phyloP scores from a whole-genome alignment of 768 basidiomycete genomes.

The Russula ochroleuca region DNA sequence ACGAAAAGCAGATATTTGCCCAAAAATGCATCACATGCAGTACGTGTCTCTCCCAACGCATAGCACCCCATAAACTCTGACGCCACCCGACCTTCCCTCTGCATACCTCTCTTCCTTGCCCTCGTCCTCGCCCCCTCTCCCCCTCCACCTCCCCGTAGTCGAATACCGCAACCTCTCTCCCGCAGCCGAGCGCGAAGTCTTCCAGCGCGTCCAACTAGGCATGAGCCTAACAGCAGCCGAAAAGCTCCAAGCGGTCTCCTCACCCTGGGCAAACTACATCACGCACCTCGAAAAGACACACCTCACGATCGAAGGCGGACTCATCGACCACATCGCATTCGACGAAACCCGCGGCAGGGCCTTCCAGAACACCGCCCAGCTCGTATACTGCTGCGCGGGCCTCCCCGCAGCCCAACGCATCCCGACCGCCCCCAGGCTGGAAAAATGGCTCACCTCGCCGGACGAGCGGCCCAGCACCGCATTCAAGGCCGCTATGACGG shows the following conservation, averaged over 20 bases:
- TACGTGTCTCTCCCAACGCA: slow-evolving; percentile 28
- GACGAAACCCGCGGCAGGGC: slow-evolving; percentile 65
- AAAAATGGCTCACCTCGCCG: slow-evolving; percentile 39
- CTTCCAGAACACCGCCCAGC: slow-evolving; percentile 68
- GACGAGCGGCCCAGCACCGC: slow-evolving; percentile 38
- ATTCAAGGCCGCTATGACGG: slow-evolving; percentile 53
- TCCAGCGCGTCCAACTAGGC: slow-evolving; percentile 78
- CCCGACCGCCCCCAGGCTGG: slow-evolving; percentile 49
- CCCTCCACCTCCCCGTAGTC: slow-evolving; percentile 41
- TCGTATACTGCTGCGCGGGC: slow-evolving; percentile 63
- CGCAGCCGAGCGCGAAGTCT: slow-evolving; percentile 68
- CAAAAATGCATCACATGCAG: slow-evolving; percentile 61
- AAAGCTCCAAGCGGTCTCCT: slow-evolving; percentile 73
- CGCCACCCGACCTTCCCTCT: not conserved
- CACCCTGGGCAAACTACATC: slow-evolving; percentile 68
- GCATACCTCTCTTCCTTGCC: not conserved
- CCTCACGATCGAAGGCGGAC: slow-evolving; percentile 54
- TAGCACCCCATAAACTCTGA: not conserved
- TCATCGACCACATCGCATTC: slow-evolving; percentile 53
- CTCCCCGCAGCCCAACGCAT: slow-evolving; percentile 40
- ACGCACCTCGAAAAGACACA: slow-evolving; percentile 51
- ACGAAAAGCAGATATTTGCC: slow-evolving; percentile 47
- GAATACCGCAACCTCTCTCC: slow-evolving; percentile 58
- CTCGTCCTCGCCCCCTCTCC: too few relatives aligned
- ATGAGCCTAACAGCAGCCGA: slow-evolving; percentile 71